Conservation (phyloP, 768 basidiomycete species). For the Chlorophyllum brunneum region DNA sequence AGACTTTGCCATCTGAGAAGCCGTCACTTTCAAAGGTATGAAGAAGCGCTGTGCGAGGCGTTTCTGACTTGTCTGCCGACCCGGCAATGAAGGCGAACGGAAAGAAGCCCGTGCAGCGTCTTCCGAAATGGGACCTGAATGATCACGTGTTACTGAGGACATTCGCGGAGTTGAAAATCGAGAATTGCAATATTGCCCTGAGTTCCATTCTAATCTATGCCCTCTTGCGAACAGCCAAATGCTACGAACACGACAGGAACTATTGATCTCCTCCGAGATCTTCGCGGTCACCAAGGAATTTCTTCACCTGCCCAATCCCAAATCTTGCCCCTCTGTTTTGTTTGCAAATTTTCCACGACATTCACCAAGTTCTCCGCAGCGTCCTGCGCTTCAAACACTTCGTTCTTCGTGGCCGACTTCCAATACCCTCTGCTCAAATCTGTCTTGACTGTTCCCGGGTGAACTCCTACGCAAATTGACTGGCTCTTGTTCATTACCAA, state of each 20-base stretch:
- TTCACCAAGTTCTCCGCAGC: conserved; percentile 43
- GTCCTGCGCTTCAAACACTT: conserved; percentile 47
- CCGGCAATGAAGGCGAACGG: no score
- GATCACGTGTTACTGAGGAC: neutral
- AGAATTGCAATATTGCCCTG: neutral
- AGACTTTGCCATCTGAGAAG: no score
- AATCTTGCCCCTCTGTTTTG: conserved; percentile 42
- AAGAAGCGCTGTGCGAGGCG: no score
- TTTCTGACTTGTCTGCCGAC: no score
- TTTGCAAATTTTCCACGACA: conserved; percentile 39
- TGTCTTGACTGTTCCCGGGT: conserved; percentile 61
- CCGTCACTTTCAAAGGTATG: no score
- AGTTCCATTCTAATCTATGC: neutral
- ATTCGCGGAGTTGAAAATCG: conserved; percentile 8
- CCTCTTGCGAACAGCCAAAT: no score
- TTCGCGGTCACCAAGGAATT: conserved; percentile 37
- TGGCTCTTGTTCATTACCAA: conserved; percentile 41
- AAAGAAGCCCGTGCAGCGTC: no score
- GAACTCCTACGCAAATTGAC: conserved; percentile 52
- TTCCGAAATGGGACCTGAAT: neutral
- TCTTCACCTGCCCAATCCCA: conserved; percentile 59
- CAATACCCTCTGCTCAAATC: conserved; percentile 54
- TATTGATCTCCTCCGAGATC: no score
- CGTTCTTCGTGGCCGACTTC: conserved; percentile 31
- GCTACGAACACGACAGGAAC: no score